Conservation (phyloP, 768 basidiomycete genomes). For the Collybia nuda region DNA sequence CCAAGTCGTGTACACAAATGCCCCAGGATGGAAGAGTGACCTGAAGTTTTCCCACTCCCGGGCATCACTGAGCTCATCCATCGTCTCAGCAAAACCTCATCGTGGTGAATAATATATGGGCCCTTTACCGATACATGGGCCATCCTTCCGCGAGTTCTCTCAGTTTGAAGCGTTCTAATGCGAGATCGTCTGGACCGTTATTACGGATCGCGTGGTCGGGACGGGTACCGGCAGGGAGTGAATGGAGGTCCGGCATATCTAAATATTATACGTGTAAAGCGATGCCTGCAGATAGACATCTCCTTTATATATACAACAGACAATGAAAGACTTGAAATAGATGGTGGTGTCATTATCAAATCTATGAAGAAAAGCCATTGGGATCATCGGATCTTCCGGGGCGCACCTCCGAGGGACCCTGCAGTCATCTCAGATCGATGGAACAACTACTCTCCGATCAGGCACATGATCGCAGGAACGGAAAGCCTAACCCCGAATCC, state of each 20-base stretch:
- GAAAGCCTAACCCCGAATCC: neutral
- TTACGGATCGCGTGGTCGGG: conserved; percentile 19
- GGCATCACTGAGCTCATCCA: conserved; percentile 8
- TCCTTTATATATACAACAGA: too few relatives aligned
- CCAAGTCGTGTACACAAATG: conserved; percentile 21
- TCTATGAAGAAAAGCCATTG: neutral
- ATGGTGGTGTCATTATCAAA: neutral
- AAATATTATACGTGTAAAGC: neutral
- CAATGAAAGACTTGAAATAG: too few relatives aligned
- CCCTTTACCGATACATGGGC: conserved; percentile 18
- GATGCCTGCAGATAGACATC: neutral
- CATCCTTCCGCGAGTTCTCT: conserved; percentile 21
- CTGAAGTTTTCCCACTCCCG: conserved; percentile 22
- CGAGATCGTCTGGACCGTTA: conserved; percentile 17
- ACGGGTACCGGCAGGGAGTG: conserved; percentile 15
- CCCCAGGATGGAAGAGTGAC: conserved; percentile 18
- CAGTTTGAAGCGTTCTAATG: conserved; percentile 17
- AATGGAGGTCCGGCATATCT: conserved; percentile 15
- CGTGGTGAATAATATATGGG: neutral
- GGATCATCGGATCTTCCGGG: neutral
- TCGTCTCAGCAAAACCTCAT: neutral
- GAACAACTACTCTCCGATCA: too few relatives aligned
- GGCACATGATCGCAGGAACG: too few relatives aligned
- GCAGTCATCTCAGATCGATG: too few relatives aligned
- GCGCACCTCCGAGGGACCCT: neutral